phyloP scores from a whole-genome alignment of 768 basidiomycete species.

The Leccinum boreale region DNA sequence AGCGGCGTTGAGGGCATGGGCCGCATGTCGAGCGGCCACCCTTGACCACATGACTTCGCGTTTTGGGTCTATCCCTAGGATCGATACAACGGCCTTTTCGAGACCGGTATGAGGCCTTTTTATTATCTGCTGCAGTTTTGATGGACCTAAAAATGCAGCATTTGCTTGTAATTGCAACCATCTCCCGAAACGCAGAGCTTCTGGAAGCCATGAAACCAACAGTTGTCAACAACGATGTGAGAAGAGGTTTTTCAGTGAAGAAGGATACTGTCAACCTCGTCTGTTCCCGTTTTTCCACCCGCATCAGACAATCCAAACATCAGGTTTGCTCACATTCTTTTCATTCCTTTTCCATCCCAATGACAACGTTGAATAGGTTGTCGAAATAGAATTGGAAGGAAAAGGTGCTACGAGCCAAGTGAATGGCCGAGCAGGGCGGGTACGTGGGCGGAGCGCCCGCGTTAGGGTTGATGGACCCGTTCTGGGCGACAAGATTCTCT shows the following conservation, averaged over 20 bases:
- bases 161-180: slow-evolving; percentile 44
- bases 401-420: slow-evolving; percentile 4
- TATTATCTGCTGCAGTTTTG: neutral
- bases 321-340: slow-evolving; percentile 35
- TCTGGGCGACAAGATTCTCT: slow-evolving; percentile 14
- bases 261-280: slow-evolving; percentile 33
- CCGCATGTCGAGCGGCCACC: slow-evolving; percentile 36
- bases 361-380: slow-evolving; percentile 7
- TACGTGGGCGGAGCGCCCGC: slow-evolving; percentile 37
- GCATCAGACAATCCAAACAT: slow-evolving; percentile 33
- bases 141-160: slow-evolving; percentile 27
- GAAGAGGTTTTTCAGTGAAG: slow-evolving; percentile 21
- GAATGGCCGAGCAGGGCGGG: slow-evolving; percentile 16
- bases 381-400: slow-evolving; percentile 17
- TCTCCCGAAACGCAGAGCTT: slow-evolving; percentile 42
- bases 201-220: slow-evolving; percentile 48
- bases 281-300: slow-evolving; percentile 44
- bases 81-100: slow-evolving; percentile 27
- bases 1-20: slow-evolving; percentile 46
- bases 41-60: slow-evolving; percentile 16
- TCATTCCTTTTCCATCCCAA: no score
- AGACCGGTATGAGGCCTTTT: slow-evolving; percentile 24
- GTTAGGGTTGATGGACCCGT: slow-evolving; percentile 28
- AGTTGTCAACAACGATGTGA: slow-evolving; percentile 41
- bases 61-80: slow-evolving; percentile 15